A percentile compares a stretch with the other conserved stretches of the same genome.
Evolutionary conservation across 2,329 filamentous ascomycete species (phyloP).

Genomic region (Tolypocladium pustulatum): DNA sequence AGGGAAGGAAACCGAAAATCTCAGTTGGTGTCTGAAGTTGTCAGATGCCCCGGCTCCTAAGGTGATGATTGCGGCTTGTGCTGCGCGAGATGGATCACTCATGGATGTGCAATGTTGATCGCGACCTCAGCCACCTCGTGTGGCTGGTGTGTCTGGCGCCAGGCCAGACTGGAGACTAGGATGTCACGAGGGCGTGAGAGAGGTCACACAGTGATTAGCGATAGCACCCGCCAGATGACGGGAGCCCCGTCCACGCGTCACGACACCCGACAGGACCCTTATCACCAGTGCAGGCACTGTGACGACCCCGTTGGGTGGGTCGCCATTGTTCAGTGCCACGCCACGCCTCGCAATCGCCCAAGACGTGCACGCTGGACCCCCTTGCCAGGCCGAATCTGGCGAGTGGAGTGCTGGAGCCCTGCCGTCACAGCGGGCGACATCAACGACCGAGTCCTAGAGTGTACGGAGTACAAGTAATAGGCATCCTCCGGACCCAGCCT

Average conservation of each 20-base stretch:
- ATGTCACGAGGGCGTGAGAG: background rate
- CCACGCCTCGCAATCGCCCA: background rate
- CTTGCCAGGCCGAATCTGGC: conserved; percentile 1
- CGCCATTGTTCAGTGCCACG: background rate
- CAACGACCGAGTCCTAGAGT: background rate
- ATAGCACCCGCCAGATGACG: background rate
- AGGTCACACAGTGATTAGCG: background rate
- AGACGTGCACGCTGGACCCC: background rate
- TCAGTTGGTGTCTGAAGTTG: background rate
- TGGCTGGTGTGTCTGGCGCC: background rate
- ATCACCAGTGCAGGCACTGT: too few species aligned
- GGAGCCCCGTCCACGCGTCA: background rate
- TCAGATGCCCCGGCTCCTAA: background rate
- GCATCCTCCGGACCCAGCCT: background rate
- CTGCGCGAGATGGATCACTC: background rate
- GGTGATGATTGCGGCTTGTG: background rate
- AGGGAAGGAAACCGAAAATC: background rate
- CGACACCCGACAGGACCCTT: background rate
- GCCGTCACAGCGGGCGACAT: background rate
- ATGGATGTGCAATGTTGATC: background rate
- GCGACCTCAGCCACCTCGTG: conserved; percentile 1
- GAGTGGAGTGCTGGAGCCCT: background rate
- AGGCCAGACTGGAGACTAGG: too few species aligned
- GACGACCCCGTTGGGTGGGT: too few species aligned
- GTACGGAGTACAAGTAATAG: background rate